Evolutionary conservation across 2,329 filamentous ascomycete genomes (phyloP).

Genomic region (Scolecobasidium constrictum): DNA sequence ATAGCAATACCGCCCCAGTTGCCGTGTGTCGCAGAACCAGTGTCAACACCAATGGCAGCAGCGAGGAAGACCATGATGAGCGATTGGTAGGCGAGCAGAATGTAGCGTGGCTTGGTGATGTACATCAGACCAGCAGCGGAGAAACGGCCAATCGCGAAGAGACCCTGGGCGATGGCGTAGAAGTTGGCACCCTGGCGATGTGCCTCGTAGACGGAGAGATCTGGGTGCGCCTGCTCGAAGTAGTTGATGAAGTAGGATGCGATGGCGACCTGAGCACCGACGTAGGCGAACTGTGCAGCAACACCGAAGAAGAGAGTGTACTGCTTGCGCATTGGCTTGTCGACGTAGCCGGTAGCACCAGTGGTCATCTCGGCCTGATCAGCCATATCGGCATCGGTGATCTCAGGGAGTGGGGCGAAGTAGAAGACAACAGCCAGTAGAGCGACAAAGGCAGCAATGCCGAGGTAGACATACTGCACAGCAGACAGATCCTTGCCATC

Average conservation of each 20-base stretch:
- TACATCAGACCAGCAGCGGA: slow-evolving; percentile 27
- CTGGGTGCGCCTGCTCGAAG: slow-evolving; percentile 23
- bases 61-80: slow-evolving; percentile 26
- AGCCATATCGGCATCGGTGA: slow-evolving; percentile 60
- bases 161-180: slow-evolving; percentile 26
- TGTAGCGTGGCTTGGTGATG: slow-evolving; percentile 23
- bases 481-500: slow-evolving; percentile 47
- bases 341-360: slow-evolving; percentile 39
- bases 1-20: slow-evolving; percentile 27
- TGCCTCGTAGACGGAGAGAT: slow-evolving; percentile 16
- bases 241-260: slow-evolving; percentile 36
- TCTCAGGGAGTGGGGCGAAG: slow-evolving; percentile 57
- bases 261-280: slow-evolving; percentile 41
- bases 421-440: slow-evolving; percentile 56
- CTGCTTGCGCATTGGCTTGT: slow-evolving; percentile 57
- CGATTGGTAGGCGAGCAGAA: slow-evolving; percentile 25
- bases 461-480: slow-evolving; percentile 75
- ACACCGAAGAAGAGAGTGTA: slow-evolving; percentile 26
- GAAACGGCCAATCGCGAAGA: slow-evolving; percentile 27
- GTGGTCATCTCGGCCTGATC: slow-evolving; percentile 46
- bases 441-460: slow-evolving; percentile 62
- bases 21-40: slow-evolving; percentile 16
- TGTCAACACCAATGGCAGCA: slow-evolving; percentile 22
- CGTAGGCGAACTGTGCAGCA: slow-evolving; percentile 44
- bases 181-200: slow-evolving; percentile 25